Conservation (phyloP, 2,329 filamentous ascomycete species). For the Cordyceps pruinosa region DNA sequence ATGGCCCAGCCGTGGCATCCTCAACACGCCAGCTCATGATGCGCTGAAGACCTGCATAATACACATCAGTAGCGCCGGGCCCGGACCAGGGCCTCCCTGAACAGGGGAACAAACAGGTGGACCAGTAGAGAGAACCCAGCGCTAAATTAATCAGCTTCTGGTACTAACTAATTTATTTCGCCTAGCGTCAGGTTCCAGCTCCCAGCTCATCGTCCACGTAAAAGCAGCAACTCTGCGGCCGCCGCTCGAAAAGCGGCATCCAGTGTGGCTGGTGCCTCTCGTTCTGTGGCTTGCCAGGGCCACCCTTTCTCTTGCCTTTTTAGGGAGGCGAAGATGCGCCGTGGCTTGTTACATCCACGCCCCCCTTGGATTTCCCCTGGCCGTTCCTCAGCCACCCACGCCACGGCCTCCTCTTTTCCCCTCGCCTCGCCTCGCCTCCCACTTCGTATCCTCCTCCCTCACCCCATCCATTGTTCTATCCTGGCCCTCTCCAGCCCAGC, state of each 20-base stretch:
- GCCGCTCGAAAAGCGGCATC: slow-evolving; percentile 1
- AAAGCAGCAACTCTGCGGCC: slow-evolving; percentile 4
- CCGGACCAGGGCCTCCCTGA: not conserved
- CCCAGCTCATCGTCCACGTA: not conserved
- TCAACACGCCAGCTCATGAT: not conserved
- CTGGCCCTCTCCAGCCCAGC: not conserved
- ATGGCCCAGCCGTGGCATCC: not conserved
- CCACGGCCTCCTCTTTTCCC: not conserved
- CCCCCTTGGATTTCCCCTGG: not conserved
- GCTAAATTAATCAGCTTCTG: not conserved
- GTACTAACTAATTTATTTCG: not conserved
- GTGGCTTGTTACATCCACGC: not conserved
- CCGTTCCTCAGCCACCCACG: not conserved
- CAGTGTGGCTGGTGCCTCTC: slow-evolving; percentile 10
- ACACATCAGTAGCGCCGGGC: not conserved
- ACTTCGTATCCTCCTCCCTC: not conserved
- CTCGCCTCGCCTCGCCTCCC: not conserved
- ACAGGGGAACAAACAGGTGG: not conserved
- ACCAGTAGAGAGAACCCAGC: not conserved
- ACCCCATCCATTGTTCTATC: not conserved
- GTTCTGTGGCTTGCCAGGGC: slow-evolving; percentile 9
- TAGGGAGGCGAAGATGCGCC: slow-evolving; percentile 3
- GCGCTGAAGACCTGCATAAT: not conserved
- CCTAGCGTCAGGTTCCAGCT: not conserved
- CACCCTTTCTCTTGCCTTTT: slow-evolving; percentile 7